Percentiles rank a stretch among this genome's conserved stretches.
Conservation (phyloP, 2,329 filamentous ascomycete genomes). For the Alternaria brassicicola region DNA sequence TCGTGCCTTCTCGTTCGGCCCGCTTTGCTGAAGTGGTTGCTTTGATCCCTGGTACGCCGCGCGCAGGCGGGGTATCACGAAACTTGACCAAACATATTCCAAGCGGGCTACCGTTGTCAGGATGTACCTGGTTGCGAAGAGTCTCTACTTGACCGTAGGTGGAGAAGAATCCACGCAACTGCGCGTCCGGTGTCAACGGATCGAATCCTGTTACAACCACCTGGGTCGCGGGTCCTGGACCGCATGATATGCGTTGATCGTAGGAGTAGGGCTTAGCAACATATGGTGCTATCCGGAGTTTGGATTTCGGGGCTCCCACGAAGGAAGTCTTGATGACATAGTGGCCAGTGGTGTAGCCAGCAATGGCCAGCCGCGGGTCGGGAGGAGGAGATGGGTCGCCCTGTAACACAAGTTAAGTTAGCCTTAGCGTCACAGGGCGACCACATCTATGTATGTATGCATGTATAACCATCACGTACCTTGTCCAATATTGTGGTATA, state of each 20-base stretch:
- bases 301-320: constrained; percentile 69
- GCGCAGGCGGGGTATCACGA: constrained; percentile 67
- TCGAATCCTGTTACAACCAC: constrained; percentile 97
- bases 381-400: constrained; percentile 78
- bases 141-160: constrained; percentile 86
- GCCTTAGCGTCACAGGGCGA: constrained; percentile 51
- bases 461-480: constrained; percentile 47
- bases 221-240: constrained; percentile 86
- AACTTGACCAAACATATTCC: constrained; percentile 93
- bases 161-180: constrained; percentile 76
- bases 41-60: constrained; percentile 61
- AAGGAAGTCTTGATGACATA: constrained; percentile 60
- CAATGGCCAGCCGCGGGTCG: constrained; percentile 79
- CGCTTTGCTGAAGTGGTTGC: constrained; percentile 82
- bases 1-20: constrained; percentile 77
- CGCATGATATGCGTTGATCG: constrained; percentile 82
- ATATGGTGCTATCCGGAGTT: constrained; percentile 74
- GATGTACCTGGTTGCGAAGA: constrained; percentile 93
- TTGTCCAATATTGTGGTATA: constrained; percentile 60
- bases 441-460: constrained; percentile 40
- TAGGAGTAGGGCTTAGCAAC: constrained; percentile 80
- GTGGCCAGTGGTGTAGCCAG: constrained; percentile 62
- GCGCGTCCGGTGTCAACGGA: constrained; percentile 79
- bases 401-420: constrained; percentile 58
- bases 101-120: constrained; percentile 89